A percentile compares a stretch with the other conserved stretches of the same genome.
phyloP scores from a whole-genome alignment of 176 grass and related monocot genomes.

The sorghum (Sorghum bicolor) region Sorghum_bicolor_NCBIv3 NC_012873.2:65372501-65373000 shows the following conservation, averaged over 20 bases:
- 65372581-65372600: not conserved
- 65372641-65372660: not conserved
- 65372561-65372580: not conserved
- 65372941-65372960: not conserved
- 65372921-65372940: not conserved
- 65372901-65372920: not conserved
- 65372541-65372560: not conserved
- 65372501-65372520: not conserved
- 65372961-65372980: constrained; percentile 64
- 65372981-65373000: constrained; percentile 93
- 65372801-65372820: not conserved
- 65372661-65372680: not conserved
- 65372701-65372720: not conserved
- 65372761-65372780: not conserved
- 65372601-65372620: not conserved
- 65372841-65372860: not conserved
- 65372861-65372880: not conserved
- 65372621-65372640: not conserved
- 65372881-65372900: not conserved
- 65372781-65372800: not conserved
- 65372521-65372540: not conserved
- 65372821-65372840: not conserved
- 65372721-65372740: not conserved
- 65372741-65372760: not conserved
- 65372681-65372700: not conserved